Conservation (phyloP, 2,329 filamentous ascomycete species). For the Nannizzia gypsea region DNA sequence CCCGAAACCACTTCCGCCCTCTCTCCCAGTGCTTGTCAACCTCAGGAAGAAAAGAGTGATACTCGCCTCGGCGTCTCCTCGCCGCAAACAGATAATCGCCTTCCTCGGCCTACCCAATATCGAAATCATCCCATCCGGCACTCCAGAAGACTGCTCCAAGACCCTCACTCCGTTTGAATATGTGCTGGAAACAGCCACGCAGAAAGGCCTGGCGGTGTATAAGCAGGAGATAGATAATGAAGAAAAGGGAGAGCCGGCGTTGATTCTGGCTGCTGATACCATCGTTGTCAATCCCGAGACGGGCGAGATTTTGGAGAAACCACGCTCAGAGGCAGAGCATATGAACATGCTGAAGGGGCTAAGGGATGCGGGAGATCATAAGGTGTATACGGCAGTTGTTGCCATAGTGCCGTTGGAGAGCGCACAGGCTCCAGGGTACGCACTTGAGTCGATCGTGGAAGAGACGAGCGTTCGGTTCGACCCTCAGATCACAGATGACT, state of each 20-base stretch:
- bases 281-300: conserved; percentile 61
- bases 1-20: conserved; percentile 45
- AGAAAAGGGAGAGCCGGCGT: conserved; percentile 55
- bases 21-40: conserved; percentile 65
- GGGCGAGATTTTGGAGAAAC: conserved; percentile 83
- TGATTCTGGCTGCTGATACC: conserved; percentile 86
- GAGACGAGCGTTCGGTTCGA: conserved; percentile 89
- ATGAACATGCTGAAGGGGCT: conserved; percentile 70
- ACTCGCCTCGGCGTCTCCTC: conserved; percentile 78
- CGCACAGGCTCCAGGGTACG: conserved; percentile 73
- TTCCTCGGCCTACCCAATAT: conserved; percentile 69
- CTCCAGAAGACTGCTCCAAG: conserved; percentile 79
- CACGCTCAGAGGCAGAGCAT: conserved; percentile 68
- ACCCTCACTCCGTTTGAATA: conserved; percentile 74
- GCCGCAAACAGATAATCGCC: conserved; percentile 66
- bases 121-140: conserved; percentile 71
- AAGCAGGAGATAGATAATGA: conserved; percentile 44
- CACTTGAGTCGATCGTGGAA: conserved; percentile 67
- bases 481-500: conserved; percentile 60
- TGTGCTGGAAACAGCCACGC: conserved; percentile 71
- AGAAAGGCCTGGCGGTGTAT: conserved; percentile 72
- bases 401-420: conserved; percentile 73
- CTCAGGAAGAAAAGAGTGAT: conserved; percentile 72
- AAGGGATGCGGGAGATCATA: conserved; percentile 64
- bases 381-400: conserved; percentile 74